A percentile compares a stretch with the other conserved stretches of the same genome.
Evolutionary conservation across 345 rosid species (phyloP).

Genomic region (Streptanthus diversifolius): DNA sequence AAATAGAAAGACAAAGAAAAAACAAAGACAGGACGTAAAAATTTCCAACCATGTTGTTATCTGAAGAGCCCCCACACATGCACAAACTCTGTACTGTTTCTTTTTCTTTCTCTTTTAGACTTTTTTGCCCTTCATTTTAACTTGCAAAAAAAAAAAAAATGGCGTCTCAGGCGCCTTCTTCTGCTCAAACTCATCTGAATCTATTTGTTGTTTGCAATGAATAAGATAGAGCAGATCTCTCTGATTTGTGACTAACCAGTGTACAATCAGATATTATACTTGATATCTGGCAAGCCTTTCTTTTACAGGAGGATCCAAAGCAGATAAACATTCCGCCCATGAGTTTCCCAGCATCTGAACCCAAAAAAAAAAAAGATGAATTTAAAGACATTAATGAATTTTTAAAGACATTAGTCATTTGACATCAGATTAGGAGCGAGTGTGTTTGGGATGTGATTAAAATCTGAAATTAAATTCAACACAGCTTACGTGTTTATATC

Average conservation of each 20-base stretch:
- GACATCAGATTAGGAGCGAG: background rate
- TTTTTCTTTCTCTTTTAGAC: background rate
- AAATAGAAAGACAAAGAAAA: background rate
- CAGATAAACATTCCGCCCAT: slow-evolving; percentile 85
- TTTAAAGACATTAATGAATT: background rate
- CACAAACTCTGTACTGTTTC: slow-evolving; percentile 27
- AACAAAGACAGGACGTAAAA: background rate
- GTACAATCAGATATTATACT: slow-evolving; percentile 38
- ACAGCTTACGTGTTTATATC: slow-evolving; percentile 72
- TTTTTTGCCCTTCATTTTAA: slow-evolving; percentile 20
- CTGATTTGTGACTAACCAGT: slow-evolving; percentile 11
- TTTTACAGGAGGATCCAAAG: slow-evolving; percentile 79
- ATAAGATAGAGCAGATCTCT: background rate
- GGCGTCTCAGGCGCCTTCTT: slow-evolving; percentile 20
- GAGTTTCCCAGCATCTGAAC: slow-evolving; percentile 81
- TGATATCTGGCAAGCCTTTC: slow-evolving; percentile 81
- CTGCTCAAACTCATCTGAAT: slow-evolving; percentile 20
- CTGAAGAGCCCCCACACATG: slow-evolving; percentile 18
- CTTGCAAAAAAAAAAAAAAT: slow-evolving; percentile 15
- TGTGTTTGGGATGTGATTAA: background rate
- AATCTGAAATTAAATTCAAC: background rate
- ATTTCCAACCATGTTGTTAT: background rate
- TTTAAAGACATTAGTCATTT: background rate
- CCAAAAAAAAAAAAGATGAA: slow-evolving; percentile 3
- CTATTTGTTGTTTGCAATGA: slow-evolving; percentile 15